A percentile compares a stretch with the other conserved stretches of the same genome.
phyloP scores from a whole-genome alignment of 352 stramenopile species.

The Globisporangium carolinianum region DNA sequence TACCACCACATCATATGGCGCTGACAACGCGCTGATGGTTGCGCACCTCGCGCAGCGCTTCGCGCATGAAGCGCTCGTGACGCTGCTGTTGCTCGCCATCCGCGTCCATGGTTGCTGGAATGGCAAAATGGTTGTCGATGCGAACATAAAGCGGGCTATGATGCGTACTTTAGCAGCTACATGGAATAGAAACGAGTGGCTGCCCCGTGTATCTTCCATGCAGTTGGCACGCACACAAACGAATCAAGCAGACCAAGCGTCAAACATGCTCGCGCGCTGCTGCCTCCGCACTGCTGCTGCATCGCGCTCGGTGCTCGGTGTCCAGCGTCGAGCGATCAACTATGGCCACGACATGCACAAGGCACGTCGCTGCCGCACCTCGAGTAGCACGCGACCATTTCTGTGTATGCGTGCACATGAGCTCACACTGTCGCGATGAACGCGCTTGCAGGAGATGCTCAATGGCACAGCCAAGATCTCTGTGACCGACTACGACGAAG shows the following conservation, averaged over 20 bases:
- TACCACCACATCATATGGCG: too few species aligned
- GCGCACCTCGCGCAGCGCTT: slow-evolving; percentile 59
- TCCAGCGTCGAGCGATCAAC: slow-evolving; percentile 48
- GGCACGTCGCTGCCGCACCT: slow-evolving; percentile 12
- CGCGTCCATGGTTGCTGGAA: neutral
- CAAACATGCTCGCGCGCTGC: slow-evolving; percentile 3
- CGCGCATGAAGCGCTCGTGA: slow-evolving; percentile 61
- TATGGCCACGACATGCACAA: slow-evolving; percentile 85
- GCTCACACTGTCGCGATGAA: neutral
- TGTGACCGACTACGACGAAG: slow-evolving; percentile 80
- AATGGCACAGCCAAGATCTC: slow-evolving; percentile 72
- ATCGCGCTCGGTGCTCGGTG: slow-evolving; percentile 1
- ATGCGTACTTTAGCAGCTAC: too few species aligned
- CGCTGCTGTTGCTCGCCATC: slow-evolving; percentile 11
- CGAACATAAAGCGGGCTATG: too few species aligned
- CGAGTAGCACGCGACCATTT: neutral
- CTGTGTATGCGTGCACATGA: neutral
- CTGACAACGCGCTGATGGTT: neutral
- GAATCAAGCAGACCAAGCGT: neutral
- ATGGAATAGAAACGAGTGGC: neutral
- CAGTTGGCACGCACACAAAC: neutral
- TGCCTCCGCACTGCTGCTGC: slow-evolving; percentile 12
- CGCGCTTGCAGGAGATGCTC: slow-evolving; percentile 63
- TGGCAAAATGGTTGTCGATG: too few species aligned
- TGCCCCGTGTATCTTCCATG: neutral